Conservation (phyloP, 345 rosid species). For the Lumnitzera racemosa region DNA sequence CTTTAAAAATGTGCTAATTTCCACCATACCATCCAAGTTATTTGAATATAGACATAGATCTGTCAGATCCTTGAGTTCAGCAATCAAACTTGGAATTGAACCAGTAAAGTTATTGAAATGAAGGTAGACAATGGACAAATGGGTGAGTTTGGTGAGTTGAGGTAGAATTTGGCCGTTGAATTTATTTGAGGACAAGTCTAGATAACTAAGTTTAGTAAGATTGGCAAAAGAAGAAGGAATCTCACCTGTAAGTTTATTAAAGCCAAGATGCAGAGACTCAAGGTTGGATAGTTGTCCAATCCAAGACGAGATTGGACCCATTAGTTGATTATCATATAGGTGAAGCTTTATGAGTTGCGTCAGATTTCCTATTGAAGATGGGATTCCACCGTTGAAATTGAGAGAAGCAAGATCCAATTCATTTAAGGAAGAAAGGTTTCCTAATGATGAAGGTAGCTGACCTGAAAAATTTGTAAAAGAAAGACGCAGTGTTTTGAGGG, state of each 20-base stretch:
- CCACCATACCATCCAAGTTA: background rate
- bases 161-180: slow-evolving; percentile 15
- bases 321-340: no score
- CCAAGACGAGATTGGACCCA: background rate
- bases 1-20: background rate
- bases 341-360: no score
- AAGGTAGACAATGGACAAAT: background rate
- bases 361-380: no score
- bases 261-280: no score
- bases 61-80: slow-evolving; percentile 1
- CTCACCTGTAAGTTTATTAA: slow-evolving; percentile 3
- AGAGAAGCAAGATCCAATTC: background rate
- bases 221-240: slow-evolving; percentile 4
- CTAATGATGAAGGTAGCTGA: slow-evolving; percentile 5
- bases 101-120: slow-evolving; percentile 8
- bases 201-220: background rate
- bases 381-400: slow-evolving; percentile 3
- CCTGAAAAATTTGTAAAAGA: no score
- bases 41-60: background rate
- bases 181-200: background rate
- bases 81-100: background rate
- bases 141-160: slow-evolving; percentile 1
- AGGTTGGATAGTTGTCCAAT: slow-evolving; percentile 1
- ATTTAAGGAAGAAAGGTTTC: slow-evolving; percentile 9
- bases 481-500: no score